These are phyloP conservation scores for Daphne laureola DNA, from an alignment of 441 rosid genomes.

Conservation along the genomic window DNA sequence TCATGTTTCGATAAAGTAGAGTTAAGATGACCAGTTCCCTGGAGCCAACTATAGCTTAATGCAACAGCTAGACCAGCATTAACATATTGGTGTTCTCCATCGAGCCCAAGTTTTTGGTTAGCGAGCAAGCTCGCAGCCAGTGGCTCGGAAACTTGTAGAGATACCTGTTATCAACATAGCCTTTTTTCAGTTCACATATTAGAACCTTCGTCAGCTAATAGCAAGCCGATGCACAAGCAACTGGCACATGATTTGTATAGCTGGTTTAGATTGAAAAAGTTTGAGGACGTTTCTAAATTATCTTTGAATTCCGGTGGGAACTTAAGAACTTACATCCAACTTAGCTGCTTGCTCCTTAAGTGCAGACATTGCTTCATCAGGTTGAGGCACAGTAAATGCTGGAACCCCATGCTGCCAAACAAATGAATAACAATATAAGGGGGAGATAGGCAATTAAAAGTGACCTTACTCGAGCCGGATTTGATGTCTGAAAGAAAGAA, in stretches of 20 bases:
- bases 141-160: conserved; percentile 56
- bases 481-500: conserved; percentile 3
- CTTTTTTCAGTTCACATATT: background rate
- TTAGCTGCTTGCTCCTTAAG: conserved; percentile 48
- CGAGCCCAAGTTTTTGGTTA: conserved; percentile 52
- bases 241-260: background rate
- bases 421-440: conserved; percentile 44
- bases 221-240: background rate
- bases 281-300: conserved; percentile 1
- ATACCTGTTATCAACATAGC: conserved; percentile 38
- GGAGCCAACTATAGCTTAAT: conserved; percentile 77
- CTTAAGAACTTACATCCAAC: conserved; percentile 34
- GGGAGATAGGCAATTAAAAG: conserved; percentile 37
- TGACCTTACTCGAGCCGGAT: background rate
- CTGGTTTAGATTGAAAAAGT: background rate
- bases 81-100: conserved; percentile 75
- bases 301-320: background rate
- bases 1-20: background rate
- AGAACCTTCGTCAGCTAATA: background rate
- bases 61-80: conserved; percentile 89
- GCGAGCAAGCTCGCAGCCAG: conserved; percentile 40
- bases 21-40: conserved; percentile 36
- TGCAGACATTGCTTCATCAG: conserved; percentile 78
- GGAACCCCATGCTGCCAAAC: conserved; percentile 80
- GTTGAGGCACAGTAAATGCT: conserved; percentile 76